Percentiles rank a stretch among this genome's conserved stretches.
These are phyloP conservation scores for Fraxinus sp. DNA, from an alignment of 305 asterid genomes.

Conservation along the genomic window DNA sequence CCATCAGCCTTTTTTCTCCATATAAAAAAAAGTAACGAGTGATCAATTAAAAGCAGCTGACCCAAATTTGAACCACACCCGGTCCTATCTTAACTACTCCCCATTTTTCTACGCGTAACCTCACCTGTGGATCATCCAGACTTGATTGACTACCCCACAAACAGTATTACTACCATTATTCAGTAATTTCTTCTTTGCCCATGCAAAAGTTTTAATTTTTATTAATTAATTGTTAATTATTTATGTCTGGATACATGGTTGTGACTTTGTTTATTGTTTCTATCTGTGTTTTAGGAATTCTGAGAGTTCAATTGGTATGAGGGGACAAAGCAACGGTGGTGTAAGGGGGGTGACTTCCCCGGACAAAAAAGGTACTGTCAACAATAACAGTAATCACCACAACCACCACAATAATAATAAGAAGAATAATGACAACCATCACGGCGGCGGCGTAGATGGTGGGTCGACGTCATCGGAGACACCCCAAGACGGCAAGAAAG, in stretches of 20 bases:
- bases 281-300: conserved; percentile 57
- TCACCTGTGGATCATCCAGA: conserved; percentile 29
- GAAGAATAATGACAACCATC: conserved; percentile 34
- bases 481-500: conserved; percentile 54
- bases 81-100: conserved; percentile 23
- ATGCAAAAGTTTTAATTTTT: not conserved
- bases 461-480: conserved; percentile 80
- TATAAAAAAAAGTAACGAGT: not conserved
- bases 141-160: conserved; percentile 25
- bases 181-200: conserved; percentile 35
- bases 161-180: conserved; percentile 22
- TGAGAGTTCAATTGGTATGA: conserved; percentile 70
- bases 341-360: conserved; percentile 67
- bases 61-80: conserved; percentile 21
- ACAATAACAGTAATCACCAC: conserved; percentile 23
- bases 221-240: not conserved
- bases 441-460: conserved; percentile 36
- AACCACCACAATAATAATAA: conserved; percentile 24
- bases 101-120: conserved; percentile 31
- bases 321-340: conserved; percentile 73
- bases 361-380: conserved; percentile 52
- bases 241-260: conserved; percentile 3
- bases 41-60: conserved; percentile 17
- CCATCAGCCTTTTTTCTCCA: not conserved
- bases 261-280: not conserved